Conservation (phyloP, 1,139 yeast genomes). For the Protomyces inouyei region DNA sequence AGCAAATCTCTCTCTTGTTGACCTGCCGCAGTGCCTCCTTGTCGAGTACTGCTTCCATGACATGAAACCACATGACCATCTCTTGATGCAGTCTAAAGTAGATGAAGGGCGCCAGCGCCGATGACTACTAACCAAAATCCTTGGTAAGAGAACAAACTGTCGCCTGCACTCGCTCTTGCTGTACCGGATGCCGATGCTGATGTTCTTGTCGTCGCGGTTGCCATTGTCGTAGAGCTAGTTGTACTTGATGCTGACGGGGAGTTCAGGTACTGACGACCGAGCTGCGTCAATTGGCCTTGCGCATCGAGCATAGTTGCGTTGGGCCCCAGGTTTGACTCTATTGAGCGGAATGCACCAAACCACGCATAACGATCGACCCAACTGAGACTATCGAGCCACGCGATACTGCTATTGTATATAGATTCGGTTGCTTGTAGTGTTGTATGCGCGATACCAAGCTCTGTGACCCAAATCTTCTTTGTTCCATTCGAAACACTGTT, state of each 20-base stretch:
- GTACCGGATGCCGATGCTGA: background rate
- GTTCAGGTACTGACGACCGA: background rate
- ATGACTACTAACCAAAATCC: too few species aligned
- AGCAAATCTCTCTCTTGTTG: too few species aligned
- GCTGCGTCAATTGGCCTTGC: background rate
- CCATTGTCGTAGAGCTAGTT: background rate
- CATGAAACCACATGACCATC: too few species aligned
- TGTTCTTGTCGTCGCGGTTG: background rate
- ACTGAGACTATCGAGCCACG: background rate
- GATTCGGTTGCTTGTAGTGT: background rate
- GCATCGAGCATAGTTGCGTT: constrained; percentile 7
- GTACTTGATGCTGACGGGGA: background rate
- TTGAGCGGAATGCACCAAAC: constrained; percentile 1
- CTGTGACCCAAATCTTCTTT: constrained; percentile 8
- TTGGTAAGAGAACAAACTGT: too few species aligned
- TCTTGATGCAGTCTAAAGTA: too few species aligned
- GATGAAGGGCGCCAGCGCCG: too few species aligned
- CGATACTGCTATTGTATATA: background rate
- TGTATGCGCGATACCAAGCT: constrained; percentile 2
- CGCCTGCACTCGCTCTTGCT: too few species aligned
- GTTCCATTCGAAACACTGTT: background rate
- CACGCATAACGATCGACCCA: constrained; percentile 12
- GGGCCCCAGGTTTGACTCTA: constrained; percentile 1
- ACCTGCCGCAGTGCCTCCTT: too few species aligned
- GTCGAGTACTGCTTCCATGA: too few species aligned